Evolutionary conservation across 2,329 filamentous ascomycete species (phyloP).

Genomic region (Aureobasidium leucospermi): DNA sequence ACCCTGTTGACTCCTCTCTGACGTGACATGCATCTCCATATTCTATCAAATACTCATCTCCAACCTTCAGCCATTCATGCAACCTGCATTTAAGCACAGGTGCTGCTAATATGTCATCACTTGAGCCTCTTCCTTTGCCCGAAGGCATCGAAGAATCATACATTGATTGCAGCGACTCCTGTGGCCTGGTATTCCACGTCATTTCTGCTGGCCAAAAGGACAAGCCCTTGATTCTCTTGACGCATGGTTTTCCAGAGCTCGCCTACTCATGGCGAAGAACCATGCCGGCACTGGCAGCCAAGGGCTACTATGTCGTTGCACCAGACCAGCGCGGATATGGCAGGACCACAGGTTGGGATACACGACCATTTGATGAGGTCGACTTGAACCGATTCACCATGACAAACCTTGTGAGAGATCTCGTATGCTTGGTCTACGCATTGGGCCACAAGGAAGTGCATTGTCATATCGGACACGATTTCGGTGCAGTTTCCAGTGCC

Average conservation of each 20-base stretch:
- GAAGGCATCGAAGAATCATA: slow-evolving; percentile 48
- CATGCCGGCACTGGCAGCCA: slow-evolving; percentile 49
- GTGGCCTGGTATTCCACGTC: slow-evolving; percentile 55
- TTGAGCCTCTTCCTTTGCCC: slow-evolving; percentile 47
- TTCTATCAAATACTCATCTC: neutral
- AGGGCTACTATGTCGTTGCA: slow-evolving; percentile 59
- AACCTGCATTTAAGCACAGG: neutral
- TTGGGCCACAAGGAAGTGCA: slow-evolving; percentile 52
- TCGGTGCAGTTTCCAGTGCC: slow-evolving; percentile 54
- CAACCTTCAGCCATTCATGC: neutral
- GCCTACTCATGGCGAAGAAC: slow-evolving; percentile 63
- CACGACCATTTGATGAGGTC: slow-evolving; percentile 41
- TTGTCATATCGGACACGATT: slow-evolving; percentile 60
- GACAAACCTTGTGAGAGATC: slow-evolving; percentile 54
- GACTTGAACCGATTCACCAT: slow-evolving; percentile 52
- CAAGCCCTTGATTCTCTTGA: slow-evolving; percentile 52
- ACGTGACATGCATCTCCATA: neutral
- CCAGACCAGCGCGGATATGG: slow-evolving; percentile 64
- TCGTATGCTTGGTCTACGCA: slow-evolving; percentile 53
- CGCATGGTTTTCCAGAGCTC: slow-evolving; percentile 62
- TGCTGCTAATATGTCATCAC: neutral
- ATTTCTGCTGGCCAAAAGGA: slow-evolving; percentile 45
- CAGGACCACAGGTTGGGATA: slow-evolving; percentile 56
- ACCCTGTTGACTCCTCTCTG: neutral
- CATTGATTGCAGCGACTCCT: slow-evolving; percentile 45